A percentile compares a stretch with the other conserved stretches of the same genome.
These are phyloP conservation scores for Raphidocelis subcapitata DNA, from an alignment of 139 green algal genomes.

Conservation along the genomic window DNA sequence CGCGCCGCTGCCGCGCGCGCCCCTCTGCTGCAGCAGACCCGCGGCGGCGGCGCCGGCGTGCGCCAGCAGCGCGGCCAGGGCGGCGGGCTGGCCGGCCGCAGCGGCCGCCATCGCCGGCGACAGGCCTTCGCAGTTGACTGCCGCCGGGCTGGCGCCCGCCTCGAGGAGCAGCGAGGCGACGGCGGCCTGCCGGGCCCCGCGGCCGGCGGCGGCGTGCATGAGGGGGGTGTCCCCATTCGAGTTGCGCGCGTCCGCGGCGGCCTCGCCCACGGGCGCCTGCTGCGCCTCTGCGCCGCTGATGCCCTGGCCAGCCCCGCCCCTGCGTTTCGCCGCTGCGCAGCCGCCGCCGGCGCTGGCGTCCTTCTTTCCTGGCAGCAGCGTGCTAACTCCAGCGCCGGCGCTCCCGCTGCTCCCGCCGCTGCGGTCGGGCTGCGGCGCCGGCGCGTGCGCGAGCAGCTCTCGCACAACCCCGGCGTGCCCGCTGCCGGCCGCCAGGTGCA, in stretches of 20 bases:
- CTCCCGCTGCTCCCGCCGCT: conserved; percentile 4
- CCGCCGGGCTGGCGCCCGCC: neutral
- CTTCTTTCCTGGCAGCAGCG: no score
- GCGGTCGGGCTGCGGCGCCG: no score
- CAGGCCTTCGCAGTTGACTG: no score
- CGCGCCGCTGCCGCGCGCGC: neutral
- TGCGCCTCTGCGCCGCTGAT: no score
- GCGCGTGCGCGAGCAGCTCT: neutral
- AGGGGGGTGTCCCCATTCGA: conserved; percentile 25
- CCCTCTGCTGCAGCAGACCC: conserved; percentile 10
- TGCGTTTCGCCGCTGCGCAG: neutral
- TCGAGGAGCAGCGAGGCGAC: conserved; percentile 4
- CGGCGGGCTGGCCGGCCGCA: no score
- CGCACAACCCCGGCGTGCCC: neutral
- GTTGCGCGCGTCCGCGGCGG: conserved; percentile 10
- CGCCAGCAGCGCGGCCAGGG: no score
- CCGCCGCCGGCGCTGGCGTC: conserved; percentile 3
- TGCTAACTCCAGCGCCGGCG: no score
- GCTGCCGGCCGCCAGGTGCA: neutral
- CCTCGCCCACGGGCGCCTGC: no score
- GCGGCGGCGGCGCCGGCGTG: neutral
- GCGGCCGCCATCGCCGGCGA: no score
- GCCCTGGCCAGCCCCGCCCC: no score
- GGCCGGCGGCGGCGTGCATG: conserved; percentile 18
- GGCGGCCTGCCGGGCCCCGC: neutral